Evolutionary conservation across 768 basidiomycete genomes (phyloP).

Genomic region (Pisolithus microcarpus): DNA sequence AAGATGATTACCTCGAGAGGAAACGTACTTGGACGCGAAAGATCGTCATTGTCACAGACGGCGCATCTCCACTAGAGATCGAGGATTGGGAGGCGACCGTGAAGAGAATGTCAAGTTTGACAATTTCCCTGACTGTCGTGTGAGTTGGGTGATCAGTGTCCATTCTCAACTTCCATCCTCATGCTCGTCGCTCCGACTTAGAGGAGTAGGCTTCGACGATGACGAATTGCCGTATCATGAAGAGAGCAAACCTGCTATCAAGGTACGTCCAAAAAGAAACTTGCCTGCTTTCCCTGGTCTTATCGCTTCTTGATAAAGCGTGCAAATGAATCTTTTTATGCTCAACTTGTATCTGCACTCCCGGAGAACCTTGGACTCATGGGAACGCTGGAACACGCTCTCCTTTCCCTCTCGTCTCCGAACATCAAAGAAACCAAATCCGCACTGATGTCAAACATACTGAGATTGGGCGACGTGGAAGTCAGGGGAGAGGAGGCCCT

Average conservation of each 20-base stretch:
- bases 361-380: conserved; percentile 21
- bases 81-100: conserved; percentile 71
- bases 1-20: conserved; percentile 53
- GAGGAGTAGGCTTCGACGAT: conserved; percentile 88
- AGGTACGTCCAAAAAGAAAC: conserved; percentile 40
- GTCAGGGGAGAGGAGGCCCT: conserved; percentile 63
- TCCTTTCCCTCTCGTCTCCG: conserved; percentile 34
- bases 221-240: conserved; percentile 56
- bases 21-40: conserved; percentile 86
- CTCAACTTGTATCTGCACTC: conserved; percentile 35
- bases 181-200: conserved; percentile 22
- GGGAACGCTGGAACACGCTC: conserved; percentile 25
- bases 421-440: conserved; percentile 67
- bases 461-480: conserved; percentile 75
- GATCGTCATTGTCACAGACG: conserved; percentile 80
- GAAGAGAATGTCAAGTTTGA: conserved; percentile 53
- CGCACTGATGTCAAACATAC: conserved; percentile 48
- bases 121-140: conserved; percentile 65
- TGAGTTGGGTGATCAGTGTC: conserved; percentile 28
- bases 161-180: conserved; percentile 2
- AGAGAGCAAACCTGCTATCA: conserved; percentile 60
- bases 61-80: conserved; percentile 62
- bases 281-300: background rate
- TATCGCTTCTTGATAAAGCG: conserved; percentile 33
- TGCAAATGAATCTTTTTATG: conserved; percentile 70